A percentile compares a stretch with the other conserved stretches of the same genome.
These are phyloP conservation scores for Lanzia echinophila DNA, from an alignment of 2,329 filamentous ascomycete genomes.

Conservation along the genomic window DNA sequence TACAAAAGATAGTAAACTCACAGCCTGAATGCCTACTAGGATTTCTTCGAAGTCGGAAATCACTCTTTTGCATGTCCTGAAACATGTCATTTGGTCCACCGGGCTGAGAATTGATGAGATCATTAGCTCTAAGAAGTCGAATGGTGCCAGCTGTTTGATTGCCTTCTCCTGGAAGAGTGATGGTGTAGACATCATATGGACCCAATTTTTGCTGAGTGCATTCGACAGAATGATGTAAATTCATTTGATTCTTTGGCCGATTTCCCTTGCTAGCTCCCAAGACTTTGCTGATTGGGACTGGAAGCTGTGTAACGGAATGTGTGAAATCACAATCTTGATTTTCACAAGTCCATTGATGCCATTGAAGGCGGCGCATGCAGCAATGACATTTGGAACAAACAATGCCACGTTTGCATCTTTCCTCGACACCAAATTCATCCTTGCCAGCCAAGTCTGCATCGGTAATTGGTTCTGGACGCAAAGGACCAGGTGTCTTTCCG, in stretches of 20 bases:
- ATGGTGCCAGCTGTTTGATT: too few relatives aligned
- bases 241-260: background rate
- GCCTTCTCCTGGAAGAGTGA: too few relatives aligned
- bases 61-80: too few relatives aligned
- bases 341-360: slow-evolving; percentile 56
- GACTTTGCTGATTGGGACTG: slow-evolving; percentile 13
- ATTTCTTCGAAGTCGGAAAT: too few relatives aligned
- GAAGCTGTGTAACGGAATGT: slow-evolving; percentile 20
- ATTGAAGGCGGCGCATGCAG: slow-evolving; percentile 54
- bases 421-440: slow-evolving; percentile 40
- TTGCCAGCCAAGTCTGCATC: slow-evolving; percentile 27
- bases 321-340: slow-evolving; percentile 43
- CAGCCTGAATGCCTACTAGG: too few relatives aligned
- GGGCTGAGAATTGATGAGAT: too few relatives aligned
- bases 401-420: slow-evolving; percentile 53
- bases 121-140: too few relatives aligned
- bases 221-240: too few relatives aligned
- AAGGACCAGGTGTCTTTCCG: slow-evolving; percentile 31
- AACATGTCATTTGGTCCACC: too few relatives aligned
- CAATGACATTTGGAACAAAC: slow-evolving; percentile 58
- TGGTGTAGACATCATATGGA: too few relatives aligned
- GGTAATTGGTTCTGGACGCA: slow-evolving; percentile 35
- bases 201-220: too few relatives aligned
- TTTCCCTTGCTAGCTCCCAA: slow-evolving; percentile 1
- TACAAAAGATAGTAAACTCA: slow-evolving; percentile 59